Evolutionary conservation across 805 yeast species (phyloP).

Genomic region (Tetrapisispora nanseiensis): DNA sequence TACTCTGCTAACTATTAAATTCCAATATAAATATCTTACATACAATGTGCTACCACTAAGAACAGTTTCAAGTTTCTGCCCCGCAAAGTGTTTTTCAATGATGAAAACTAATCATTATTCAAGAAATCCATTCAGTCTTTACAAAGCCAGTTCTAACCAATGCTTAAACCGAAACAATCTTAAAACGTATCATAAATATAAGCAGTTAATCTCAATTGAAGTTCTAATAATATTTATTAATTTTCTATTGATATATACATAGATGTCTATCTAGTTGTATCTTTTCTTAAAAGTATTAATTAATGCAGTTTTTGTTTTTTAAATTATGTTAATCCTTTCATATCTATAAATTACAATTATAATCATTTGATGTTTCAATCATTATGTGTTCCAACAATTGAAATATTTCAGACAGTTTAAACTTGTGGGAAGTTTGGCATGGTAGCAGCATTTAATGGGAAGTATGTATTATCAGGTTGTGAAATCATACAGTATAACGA

Average conservation of each 20-base stretch:
- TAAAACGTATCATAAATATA: no score
- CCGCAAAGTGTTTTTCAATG: no score
- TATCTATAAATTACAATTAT: background rate
- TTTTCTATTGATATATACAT: background rate
- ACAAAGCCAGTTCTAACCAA: no score
- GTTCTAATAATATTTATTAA: background rate
- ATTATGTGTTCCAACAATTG: background rate
- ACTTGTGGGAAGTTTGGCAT: conserved; percentile 40
- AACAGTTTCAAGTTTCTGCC: no score
- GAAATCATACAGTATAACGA: conserved; percentile 58
- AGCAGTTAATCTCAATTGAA: no score
- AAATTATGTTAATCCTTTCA: background rate
- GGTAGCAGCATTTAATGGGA: conserved; percentile 41
- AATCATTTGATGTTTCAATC: background rate
- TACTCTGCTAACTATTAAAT: no score
- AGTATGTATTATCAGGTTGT: conserved; percentile 47
- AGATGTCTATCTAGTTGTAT: background rate
- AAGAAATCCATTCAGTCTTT: no score
- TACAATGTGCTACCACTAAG: no score
- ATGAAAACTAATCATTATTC: no score
- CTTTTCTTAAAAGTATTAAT: background rate
- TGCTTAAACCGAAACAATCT: no score
- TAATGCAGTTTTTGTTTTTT: background rate
- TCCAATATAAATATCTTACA: no score
- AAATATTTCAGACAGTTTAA: conserved; percentile 6